These are phyloP conservation scores for Micractinium conductrix DNA, from an alignment of 139 green algal species.

Conservation along the genomic window DNA sequence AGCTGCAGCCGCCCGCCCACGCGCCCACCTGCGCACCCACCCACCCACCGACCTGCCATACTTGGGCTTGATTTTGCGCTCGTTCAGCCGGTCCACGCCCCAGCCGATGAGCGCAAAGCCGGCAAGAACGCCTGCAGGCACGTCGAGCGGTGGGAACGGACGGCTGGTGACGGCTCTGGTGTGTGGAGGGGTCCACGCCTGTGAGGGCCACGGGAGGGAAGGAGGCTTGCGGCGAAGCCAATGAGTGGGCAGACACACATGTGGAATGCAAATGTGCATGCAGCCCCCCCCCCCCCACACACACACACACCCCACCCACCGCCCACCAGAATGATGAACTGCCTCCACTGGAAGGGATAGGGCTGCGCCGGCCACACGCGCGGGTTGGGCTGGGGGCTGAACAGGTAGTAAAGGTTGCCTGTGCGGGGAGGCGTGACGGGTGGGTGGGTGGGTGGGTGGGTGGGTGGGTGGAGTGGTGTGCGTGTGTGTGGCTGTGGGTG, in stretches of 20 bases:
- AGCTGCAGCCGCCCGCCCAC: too few relatives aligned
- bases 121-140: background rate
- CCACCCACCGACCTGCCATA: background rate
- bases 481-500: too few relatives aligned
- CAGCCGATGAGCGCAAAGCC: background rate
- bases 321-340: too few relatives aligned
- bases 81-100: background rate
- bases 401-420: too few relatives aligned
- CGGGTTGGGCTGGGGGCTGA: background rate
- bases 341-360: conserved; percentile 40
- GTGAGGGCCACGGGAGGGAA: background rate
- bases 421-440: background rate
- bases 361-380: background rate
- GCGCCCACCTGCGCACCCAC: too few relatives aligned
- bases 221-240: too few relatives aligned
- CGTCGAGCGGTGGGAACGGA: background rate
- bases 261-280: too few relatives aligned
- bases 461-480: background rate
- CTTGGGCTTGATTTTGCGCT: background rate
- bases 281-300: too few relatives aligned
- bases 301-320: too few relatives aligned
- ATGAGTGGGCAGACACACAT: too few relatives aligned
- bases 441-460: too few relatives aligned
- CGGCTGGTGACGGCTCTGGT: background rate
- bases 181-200: too few relatives aligned